phyloP scores from a whole-genome alignment of 2,329 filamentous ascomycete genomes.

The Thielaviopsis populi region DNA sequence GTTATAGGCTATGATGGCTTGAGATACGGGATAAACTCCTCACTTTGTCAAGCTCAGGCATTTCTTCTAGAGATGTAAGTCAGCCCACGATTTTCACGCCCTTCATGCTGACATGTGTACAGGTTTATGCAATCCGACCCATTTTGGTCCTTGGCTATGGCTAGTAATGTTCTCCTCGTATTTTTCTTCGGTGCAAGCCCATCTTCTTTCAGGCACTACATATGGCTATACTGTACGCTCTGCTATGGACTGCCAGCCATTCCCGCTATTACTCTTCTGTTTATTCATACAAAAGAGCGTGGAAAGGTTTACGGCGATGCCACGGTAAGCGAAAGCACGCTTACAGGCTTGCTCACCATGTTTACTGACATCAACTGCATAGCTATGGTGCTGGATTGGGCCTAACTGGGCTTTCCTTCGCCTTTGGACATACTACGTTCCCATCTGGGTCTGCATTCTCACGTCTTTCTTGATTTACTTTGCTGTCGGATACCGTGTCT shows the following conservation, averaged over 20 bases:
- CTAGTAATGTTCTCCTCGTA: slow-evolving; percentile 61
- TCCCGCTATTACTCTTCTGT: slow-evolving; percentile 50
- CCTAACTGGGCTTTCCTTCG: slow-evolving; percentile 39
- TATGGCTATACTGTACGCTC: slow-evolving; percentile 53
- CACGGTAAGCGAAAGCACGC: slow-evolving; percentile 29
- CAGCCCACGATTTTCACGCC: not conserved
- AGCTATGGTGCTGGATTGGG: slow-evolving; percentile 51
- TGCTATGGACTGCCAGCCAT: slow-evolving; percentile 60
- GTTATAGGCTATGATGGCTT: slow-evolving; percentile 56
- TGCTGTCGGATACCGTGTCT: slow-evolving; percentile 44
- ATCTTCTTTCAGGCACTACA: slow-evolving; percentile 55
- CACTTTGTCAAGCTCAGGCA: slow-evolving; percentile 46
- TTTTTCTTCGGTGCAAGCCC: slow-evolving; percentile 46
- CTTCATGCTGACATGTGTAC: not conserved
- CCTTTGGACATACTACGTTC: slow-evolving; percentile 47
- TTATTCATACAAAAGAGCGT: slow-evolving; percentile 30
- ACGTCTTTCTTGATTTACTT: slow-evolving; percentile 41
- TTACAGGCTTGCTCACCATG: not conserved
- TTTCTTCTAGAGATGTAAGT: slow-evolving; percentile 54
- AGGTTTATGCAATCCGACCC: slow-evolving; percentile 68
- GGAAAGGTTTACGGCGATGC: slow-evolving; percentile 40
- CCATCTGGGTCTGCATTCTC: slow-evolving; percentile 45
- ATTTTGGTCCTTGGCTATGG: slow-evolving; percentile 70
- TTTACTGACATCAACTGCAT: not conserved
- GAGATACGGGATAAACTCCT: slow-evolving; percentile 33